Base-by-base conservation (phyloP, 441 rosid species). In the Mallotus repandus region DNA sequence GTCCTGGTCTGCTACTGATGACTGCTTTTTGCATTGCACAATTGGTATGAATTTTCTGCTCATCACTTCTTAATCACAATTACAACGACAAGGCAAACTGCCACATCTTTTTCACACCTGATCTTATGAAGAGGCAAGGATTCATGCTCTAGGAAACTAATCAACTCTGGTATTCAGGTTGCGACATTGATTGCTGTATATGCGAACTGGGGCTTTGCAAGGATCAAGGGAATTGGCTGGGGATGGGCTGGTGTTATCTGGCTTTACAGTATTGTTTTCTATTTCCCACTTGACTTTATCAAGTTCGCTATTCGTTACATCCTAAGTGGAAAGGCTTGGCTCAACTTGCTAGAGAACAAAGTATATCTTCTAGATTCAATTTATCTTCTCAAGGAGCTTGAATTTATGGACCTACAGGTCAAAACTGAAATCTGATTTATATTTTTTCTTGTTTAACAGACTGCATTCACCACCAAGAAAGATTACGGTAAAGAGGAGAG, bases 231-330 rank as follows among this genome's bases (percentile, higher is more conserved):
- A 66, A 71, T 83, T 22, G 97, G 98, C 50, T 87, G 94, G 92
- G 95, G 97, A 73, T 95, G 99, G 99, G 99, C 99, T 4, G 96
- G 86, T 43, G 87, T 84, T 52, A 86, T 95, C 18, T 95, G 99
- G 99, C 72, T 92, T 60, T 95, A 80, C 85, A 95, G 98, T 66
- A 1, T 95, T 14, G 81, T 95, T 66, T 89, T 86, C 82, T 95
- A 95, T 54, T 0, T 95, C 25, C 99, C 99, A 15, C 84, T 95
- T 19, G 99, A 95, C 81, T 0, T 92, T 12, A 41, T 95, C 65
- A 95, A 92, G 79, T 95, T 95, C 32, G 88, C 87, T 48, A 89
- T 80, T 32, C 94, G 97, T 68, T 95, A 92, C 82, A 79, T 91
- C 68, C 81, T 92, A 46, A 81, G 93, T 7, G 98, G 98, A 59